phyloP scores from a whole-genome alignment of 1,139 yeast genomes.

The Insectozyma bohioensis region DNA sequence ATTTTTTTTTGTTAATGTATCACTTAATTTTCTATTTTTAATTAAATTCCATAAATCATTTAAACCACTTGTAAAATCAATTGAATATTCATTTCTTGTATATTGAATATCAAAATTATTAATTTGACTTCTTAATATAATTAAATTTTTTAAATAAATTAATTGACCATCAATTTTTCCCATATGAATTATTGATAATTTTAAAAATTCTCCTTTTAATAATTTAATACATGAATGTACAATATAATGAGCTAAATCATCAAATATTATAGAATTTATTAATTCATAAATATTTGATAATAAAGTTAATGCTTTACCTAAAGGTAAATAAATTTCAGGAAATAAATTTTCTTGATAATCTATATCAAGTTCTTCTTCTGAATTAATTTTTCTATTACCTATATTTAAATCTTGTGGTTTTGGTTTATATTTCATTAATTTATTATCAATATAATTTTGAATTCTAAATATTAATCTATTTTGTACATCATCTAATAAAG shows the following conservation, averaged over 20 bases:
- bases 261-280: constrained; percentile 74
- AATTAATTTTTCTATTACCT: constrained; percentile 40
- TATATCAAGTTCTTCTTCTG: constrained; percentile 23
- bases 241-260: constrained; percentile 84
- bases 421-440: constrained; percentile 66
- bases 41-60: constrained; percentile 55
- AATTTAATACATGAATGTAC: constrained; percentile 73
- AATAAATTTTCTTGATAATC: constrained; percentile 43
- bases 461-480: constrained; percentile 76
- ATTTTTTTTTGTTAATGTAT: constrained; percentile 24
- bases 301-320: constrained; percentile 67
- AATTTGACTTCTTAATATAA: constrained; percentile 69
- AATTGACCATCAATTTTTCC: constrained; percentile 59
- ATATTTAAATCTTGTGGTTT: constrained; percentile 65
- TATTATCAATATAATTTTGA: constrained; percentile 68
- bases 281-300: constrained; percentile 79
- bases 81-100: constrained; percentile 65
- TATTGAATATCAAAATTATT: constrained; percentile 80
- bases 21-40: constrained; percentile 33
- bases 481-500: constrained; percentile 76
- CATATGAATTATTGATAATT: constrained; percentile 37
- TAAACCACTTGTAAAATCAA: constrained; percentile 77
- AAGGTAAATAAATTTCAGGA: constrained; percentile 68
- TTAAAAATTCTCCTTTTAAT: constrained; percentile 53
- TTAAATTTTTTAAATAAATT: constrained; percentile 69